A percentile compares a stretch with the other conserved stretches of the same genome.
phyloP scores from a whole-genome alignment of 768 basidiomycete genomes.

The Nidula microcarpa region DNA sequence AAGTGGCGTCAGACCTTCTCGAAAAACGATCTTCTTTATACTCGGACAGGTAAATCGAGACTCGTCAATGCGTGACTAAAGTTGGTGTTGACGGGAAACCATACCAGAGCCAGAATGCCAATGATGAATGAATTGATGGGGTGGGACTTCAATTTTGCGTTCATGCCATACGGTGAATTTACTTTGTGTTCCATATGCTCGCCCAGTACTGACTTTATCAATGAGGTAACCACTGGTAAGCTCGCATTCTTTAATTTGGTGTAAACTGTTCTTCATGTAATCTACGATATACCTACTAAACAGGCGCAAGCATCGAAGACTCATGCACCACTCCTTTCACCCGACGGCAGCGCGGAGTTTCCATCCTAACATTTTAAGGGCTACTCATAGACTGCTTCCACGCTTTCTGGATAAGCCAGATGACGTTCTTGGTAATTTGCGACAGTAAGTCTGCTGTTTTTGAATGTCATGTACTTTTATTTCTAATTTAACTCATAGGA shows the following conservation, averaged over 20 bases:
- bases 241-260: no score
- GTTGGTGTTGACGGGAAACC: not conserved
- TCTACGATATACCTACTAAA: no score
- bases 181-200: not conserved
- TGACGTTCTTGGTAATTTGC: conserved; percentile 10
- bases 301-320: conserved; percentile 13
- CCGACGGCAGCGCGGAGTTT: conserved; percentile 7
- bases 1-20: conserved; percentile 36
- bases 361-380: conserved; percentile 11
- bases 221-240: no score
- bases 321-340: conserved; percentile 16
- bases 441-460: conserved; percentile 10
- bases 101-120: conserved; percentile 11
- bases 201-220: no score
- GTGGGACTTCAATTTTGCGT: conserved; percentile 14
- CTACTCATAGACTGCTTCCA: conserved; percentile 12
- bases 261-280: no score
- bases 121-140: conserved; percentile 22
- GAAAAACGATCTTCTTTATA: conserved; percentile 40
- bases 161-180: conserved; percentile 12
- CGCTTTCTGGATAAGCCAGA: conserved; percentile 9
- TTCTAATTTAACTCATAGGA: conserved; percentile 7
- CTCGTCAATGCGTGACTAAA: not conserved
- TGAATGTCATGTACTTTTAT: not conserved
- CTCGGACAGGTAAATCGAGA: conserved; percentile 22